Conservation (phyloP, 2,329 filamentous ascomycete genomes). For the Fusarium sp. region DNA sequence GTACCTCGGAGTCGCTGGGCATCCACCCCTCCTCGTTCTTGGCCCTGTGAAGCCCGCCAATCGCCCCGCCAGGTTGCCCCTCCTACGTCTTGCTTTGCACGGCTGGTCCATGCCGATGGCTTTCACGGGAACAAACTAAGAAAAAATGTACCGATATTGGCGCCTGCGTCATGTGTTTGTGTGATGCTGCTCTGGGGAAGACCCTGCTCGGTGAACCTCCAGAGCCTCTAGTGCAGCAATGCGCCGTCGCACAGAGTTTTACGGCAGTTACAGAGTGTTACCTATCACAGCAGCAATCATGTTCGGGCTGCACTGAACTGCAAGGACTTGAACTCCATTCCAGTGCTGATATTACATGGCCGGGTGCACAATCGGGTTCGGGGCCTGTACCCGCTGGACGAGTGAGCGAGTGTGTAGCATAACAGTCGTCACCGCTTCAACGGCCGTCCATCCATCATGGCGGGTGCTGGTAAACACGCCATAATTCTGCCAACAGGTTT, state of each 20-base stretch:
- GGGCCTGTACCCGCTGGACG: background rate
- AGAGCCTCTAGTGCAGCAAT: slow-evolving; percentile 19
- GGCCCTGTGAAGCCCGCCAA: slow-evolving; percentile 13
- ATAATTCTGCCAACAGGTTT: slow-evolving; percentile 7
- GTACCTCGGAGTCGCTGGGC: slow-evolving; percentile 32
- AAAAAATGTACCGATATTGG: slow-evolving; percentile 36
- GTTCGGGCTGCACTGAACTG: background rate
- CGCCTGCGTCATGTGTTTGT: slow-evolving; percentile 4
- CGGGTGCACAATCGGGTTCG: background rate
- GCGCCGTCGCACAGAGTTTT: slow-evolving; percentile 21
- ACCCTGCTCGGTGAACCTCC: slow-evolving; percentile 19
- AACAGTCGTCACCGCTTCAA: slow-evolving; percentile 15
- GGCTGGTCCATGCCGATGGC: slow-evolving; percentile 27
- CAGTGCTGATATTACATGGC: background rate
- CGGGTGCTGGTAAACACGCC: background rate
- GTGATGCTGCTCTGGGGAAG: slow-evolving; percentile 21
- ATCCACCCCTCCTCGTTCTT: slow-evolving; percentile 29
- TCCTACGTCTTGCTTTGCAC: slow-evolving; percentile 41
- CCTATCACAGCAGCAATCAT: slow-evolving; percentile 13
- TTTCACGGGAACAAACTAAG: slow-evolving; percentile 4
- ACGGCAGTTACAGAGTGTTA: slow-evolving; percentile 12
- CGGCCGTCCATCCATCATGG: background rate
- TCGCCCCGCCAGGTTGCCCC: slow-evolving; percentile 46
- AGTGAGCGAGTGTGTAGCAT: background rate
- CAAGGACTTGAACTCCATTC: background rate